Evolutionary conservation across 2,329 filamentous ascomycete species (phyloP).

Genomic region (Drechslerella dactyloides): DNA sequence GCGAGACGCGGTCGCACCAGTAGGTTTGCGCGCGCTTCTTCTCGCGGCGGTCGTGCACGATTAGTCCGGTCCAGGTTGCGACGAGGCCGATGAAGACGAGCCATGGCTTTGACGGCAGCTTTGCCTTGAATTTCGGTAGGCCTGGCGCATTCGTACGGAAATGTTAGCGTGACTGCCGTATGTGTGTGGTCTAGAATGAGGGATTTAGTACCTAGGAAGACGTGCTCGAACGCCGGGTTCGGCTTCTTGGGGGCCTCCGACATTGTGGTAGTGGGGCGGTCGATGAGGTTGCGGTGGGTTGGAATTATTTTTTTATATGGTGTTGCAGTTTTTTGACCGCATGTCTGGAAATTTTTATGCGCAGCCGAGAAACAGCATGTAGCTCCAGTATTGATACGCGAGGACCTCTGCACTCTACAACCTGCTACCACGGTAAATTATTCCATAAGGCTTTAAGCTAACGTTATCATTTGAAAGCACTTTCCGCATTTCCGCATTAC

Average conservation of each 20-base stretch:
- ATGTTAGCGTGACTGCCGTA: background rate
- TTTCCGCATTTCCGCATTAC: too few relatives aligned
- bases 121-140: constrained; percentile 79
- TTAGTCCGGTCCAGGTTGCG: constrained; percentile 75
- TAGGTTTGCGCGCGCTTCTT: constrained; percentile 83
- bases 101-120: constrained; percentile 95
- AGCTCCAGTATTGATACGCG: constrained; percentile 34
- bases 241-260: constrained; percentile 46
- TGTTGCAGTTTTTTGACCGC: constrained; percentile 25
- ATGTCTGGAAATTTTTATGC: constrained; percentile 25
- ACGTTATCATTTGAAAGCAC: too few relatives aligned
- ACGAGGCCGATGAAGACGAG: constrained; percentile 88
- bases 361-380: constrained; percentile 11
- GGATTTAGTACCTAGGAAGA: constrained; percentile 23
- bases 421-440: too few relatives aligned
- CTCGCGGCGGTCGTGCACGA: constrained; percentile 91
- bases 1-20: constrained; percentile 84
- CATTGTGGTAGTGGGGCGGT: constrained; percentile 20
- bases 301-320: constrained; percentile 16
- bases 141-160: constrained; percentile 64
- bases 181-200: constrained; percentile 22
- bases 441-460: too few relatives aligned
- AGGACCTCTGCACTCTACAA: too few relatives aligned
- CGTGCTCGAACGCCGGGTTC: constrained; percentile 45
- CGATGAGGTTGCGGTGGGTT: constrained; percentile 7